Evolutionary conservation across 2,329 filamentous ascomycete genomes (phyloP), one percentile per base, ranked within the genome.

Genomic region (Penicillium brasilianum): DNA sequence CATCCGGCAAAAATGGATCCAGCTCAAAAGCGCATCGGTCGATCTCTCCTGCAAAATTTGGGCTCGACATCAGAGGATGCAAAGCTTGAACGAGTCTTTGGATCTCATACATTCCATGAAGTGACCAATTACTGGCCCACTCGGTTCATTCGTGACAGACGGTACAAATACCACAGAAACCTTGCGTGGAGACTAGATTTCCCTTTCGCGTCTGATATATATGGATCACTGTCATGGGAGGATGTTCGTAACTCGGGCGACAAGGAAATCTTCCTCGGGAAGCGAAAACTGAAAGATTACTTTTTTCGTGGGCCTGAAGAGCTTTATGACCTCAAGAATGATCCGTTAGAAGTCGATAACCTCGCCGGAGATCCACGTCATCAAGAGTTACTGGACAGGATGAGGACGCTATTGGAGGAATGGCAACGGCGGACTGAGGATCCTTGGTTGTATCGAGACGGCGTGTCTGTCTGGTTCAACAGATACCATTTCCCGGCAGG

Each of bases 71-170:
- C 65, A 2, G 41, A 65, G 0, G 56, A 74, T 13, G 49, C 69
- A 1, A 66, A 63, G 3, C 61, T 44, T 14, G 41, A 4, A 71
- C 73, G 78, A 11, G 77, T 84, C 8, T 83, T 80, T 60, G 82
- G 82, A 16, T 83, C 81, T 0, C 82, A 84, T 66, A 84, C 83
- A 1, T 84, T 83, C 66, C 82, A 84, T 58, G 82, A 84, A 60
- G 71, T 81, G 2, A 77, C 76, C 6, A 83, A 83, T 63, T 84
- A 83, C 70, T 84, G 78, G 76, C 82, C 83, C 0, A 84, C 82
- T 1, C 76, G 82, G 13, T 80, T 76, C 63, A 70, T 84, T 37
- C 79, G 82, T n/a, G 76, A 70, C 2, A 67, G 65, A 0, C 69
- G 71, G 5, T 83, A 76, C 74, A 84, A 84, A 66, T 84, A 84